phyloP scores from a whole-genome alignment of 2,329 filamentous ascomycete species.

The Anthostomella pinea region DNA sequence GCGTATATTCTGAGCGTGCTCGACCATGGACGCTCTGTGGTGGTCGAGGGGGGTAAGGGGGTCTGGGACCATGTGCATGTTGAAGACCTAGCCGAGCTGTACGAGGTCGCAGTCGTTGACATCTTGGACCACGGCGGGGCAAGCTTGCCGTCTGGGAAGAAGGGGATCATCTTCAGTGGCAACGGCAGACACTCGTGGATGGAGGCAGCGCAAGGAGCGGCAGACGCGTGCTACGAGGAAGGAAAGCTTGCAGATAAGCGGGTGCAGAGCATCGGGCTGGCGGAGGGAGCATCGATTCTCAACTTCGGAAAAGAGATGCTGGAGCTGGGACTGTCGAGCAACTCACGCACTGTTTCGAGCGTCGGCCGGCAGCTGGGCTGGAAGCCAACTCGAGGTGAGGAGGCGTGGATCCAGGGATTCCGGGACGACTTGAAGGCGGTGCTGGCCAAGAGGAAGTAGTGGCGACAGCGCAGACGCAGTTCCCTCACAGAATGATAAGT shows the following conservation, averaged over 20 bases:
- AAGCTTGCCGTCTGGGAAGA: slow-evolving; percentile 34
- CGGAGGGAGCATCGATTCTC: slow-evolving; percentile 24
- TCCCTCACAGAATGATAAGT: too few relatives aligned
- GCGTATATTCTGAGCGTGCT: slow-evolving; percentile 10
- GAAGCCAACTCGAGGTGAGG: slow-evolving; percentile 30
- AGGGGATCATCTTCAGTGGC: slow-evolving; percentile 42
- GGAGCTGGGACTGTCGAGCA: slow-evolving; percentile 35
- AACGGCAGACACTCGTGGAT: slow-evolving; percentile 40
- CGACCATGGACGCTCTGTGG: slow-evolving; percentile 26
- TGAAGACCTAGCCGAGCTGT: slow-evolving; percentile 40
- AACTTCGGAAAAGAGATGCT: slow-evolving; percentile 17
- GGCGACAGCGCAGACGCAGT: too few relatives aligned
- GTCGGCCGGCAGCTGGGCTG: slow-evolving; percentile 30
- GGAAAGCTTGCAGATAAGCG: slow-evolving; percentile 30
- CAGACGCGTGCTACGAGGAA: slow-evolving; percentile 28
- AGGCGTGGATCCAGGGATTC: slow-evolving; percentile 19
- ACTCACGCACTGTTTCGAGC: slow-evolving; percentile 23
- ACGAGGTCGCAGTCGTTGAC: slow-evolving; percentile 35
- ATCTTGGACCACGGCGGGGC: slow-evolving; percentile 26
- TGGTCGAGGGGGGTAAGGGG: slow-evolving; percentile 38
- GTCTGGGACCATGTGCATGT: slow-evolving; percentile 45
- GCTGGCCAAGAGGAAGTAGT: slow-evolving; percentile 12
- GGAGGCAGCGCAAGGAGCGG: slow-evolving; percentile 36
- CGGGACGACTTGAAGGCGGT: slow-evolving; percentile 14
- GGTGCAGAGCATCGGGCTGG: slow-evolving; percentile 26